Conservation (phyloP, 2,329 filamentous ascomycete genomes). For the Cordyceps cateniannulata region DNA sequence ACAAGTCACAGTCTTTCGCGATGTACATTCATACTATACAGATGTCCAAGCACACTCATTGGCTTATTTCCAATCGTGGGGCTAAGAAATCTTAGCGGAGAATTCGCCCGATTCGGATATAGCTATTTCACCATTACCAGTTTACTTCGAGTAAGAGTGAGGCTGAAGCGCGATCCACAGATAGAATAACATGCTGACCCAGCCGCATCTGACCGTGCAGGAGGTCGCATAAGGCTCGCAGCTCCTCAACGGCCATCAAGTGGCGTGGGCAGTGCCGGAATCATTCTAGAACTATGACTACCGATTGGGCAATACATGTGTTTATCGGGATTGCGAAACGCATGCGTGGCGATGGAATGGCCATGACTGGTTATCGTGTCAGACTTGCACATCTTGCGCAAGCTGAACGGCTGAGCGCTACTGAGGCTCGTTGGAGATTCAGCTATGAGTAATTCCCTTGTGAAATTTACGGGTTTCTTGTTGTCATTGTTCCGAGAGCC, state of each 20-base stretch:
- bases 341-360: neutral
- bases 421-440: neutral
- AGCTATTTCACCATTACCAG: neutral
- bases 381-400: neutral
- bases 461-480: neutral
- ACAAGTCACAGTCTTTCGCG: neutral
- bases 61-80: neutral
- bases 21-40: neutral
- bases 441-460: neutral
- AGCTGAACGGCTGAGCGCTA: neutral
- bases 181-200: constrained; percentile 1
- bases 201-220: constrained; percentile 1
- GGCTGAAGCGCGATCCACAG: neutral
- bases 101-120: neutral
- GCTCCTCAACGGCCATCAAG: neutral
- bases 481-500: neutral
- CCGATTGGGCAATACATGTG: neutral
- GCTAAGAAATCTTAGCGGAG: neutral
- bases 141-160: neutral
- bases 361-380: neutral
- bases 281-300: neutral
- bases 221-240: neutral
- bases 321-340: neutral
- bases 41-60: neutral
- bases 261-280: neutral